phyloP scores from a whole-genome alignment of 2,329 filamentous ascomycete species.

The Plenodomus lindquistii region DNA sequence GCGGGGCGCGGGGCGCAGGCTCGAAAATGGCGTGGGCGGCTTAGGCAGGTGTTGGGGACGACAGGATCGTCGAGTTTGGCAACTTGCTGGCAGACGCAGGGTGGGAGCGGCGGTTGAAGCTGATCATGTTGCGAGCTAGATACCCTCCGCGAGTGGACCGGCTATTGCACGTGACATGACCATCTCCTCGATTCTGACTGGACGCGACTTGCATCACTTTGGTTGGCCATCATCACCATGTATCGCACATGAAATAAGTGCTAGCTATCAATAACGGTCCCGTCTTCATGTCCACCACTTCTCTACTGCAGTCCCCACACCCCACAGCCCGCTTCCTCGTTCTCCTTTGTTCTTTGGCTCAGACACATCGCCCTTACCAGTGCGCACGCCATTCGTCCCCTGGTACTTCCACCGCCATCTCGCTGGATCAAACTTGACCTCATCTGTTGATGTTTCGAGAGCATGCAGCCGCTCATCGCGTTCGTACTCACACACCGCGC shows the following conservation, averaged over 20 bases:
- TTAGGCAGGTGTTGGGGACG: background rate
- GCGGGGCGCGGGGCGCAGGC: background rate
- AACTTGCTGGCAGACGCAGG: background rate
- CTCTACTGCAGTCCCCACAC: background rate
- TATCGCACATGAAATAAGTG: background rate
- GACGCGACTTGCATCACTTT: background rate
- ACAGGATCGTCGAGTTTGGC: background rate
- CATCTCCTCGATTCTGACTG: background rate
- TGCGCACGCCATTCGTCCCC: background rate
- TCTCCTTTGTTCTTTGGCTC: background rate
- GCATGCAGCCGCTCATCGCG: constrained; percentile 8
- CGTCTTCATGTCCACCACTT: background rate
- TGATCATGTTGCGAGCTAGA: background rate
- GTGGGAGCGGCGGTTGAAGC: background rate
- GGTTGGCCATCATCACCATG: background rate
- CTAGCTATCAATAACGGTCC: background rate
- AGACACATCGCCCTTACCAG: background rate
- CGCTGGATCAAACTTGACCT: constrained; percentile 1
- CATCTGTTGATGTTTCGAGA: background rate
- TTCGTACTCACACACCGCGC: constrained; percentile 10
- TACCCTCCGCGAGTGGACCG: background rate
- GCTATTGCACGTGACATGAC: background rate
- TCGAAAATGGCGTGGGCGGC: background rate
- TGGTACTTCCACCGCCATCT: constrained; percentile 12
- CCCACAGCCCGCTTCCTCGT: background rate